Evolutionary conservation across 768 basidiomycete species (phyloP).

Genomic region (Mycena latifolia): DNA sequence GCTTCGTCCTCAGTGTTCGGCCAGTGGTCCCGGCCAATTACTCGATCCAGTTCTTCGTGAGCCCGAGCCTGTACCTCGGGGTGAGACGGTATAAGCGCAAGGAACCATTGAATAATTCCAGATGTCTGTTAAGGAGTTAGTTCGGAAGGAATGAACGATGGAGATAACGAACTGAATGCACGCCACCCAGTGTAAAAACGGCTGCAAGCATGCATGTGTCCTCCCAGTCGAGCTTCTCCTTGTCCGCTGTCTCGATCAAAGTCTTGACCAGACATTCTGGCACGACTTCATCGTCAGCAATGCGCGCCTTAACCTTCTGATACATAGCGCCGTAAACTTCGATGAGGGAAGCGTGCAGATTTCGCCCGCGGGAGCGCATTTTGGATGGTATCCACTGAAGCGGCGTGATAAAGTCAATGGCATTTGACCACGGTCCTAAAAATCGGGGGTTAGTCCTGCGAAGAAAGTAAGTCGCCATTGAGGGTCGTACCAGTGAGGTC

Average conservation of each 20-base stretch:
- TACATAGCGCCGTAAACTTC: slow-evolving; percentile 48
- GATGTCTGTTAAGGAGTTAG: slow-evolving; percentile 30
- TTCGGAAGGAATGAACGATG: too few species aligned
- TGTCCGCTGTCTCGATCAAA: slow-evolving; percentile 41
- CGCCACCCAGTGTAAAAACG: slow-evolving; percentile 47
- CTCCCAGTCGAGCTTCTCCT: slow-evolving; percentile 45
- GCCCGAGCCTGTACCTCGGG: slow-evolving; percentile 34
- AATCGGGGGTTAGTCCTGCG: background rate
- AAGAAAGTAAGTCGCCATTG: background rate
- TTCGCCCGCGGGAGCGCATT: slow-evolving; percentile 32
- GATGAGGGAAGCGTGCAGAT: slow-evolving; percentile 39
- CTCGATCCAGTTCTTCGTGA: slow-evolving; percentile 35
- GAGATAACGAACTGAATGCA: slow-evolving; percentile 41
- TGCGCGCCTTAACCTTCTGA: slow-evolving; percentile 39
- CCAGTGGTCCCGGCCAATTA: slow-evolving; percentile 39
- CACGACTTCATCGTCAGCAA: slow-evolving; percentile 45
- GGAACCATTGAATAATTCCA: slow-evolving; percentile 42
- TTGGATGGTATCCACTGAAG: slow-evolving; percentile 36
- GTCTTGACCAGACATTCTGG: slow-evolving; percentile 49
- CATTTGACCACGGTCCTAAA: slow-evolving; percentile 40
- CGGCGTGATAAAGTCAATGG: slow-evolving; percentile 36
- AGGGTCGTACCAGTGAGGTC: slow-evolving; percentile 27
- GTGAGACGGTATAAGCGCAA: slow-evolving; percentile 38
- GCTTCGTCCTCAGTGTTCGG: slow-evolving; percentile 39
- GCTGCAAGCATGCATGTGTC: slow-evolving; percentile 47